Evolutionary conservation across 1,284 basidiomycete genomes (phyloP), one percentile per base, ranked within the genome.

Genomic region (Ceratobasidium sp.): DNA sequence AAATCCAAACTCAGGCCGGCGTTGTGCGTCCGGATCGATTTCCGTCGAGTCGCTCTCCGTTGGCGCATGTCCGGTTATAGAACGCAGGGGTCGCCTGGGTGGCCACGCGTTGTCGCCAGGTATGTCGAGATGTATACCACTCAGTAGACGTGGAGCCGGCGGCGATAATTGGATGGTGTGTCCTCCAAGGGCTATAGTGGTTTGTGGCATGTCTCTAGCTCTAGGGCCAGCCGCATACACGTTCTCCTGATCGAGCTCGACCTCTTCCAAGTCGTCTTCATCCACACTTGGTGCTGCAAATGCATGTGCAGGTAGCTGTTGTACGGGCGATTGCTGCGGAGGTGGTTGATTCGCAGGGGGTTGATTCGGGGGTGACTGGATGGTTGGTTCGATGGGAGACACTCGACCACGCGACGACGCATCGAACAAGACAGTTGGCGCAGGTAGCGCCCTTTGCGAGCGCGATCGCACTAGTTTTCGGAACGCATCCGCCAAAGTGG

Each of bases 1-100:
- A 17, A 47, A 59, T 22, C 67, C 67, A 29, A 44, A 71, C 45
- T 71, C 67, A 4, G 67, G 67, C 22, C 67, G 7, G 11, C 51
- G 54, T 31, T 60, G 67, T 36, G 67, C 67, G 33, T 71, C 67
- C 9, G 45, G 67, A 27, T 71, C 67, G 22, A 71, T 71, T 29
- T 71, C 67, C 15, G 67, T 71, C 29, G 41, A 41, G 9, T 56
- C 67, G 36, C 67, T 71, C 14, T 17, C 27, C 45, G 45, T 45
- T 48, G 45, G 60, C 6, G 36, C 36, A 41, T 41, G 36, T 41
- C 36, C 36, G 36, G 36, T 41, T 41, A 41, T 41, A 41, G 36
- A 41, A 41, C 36, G 36, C n/a, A 47, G 36, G 17, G 60, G 67
- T 31, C 67, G 45, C 2, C 54, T 54, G 9, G 67, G 67, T 22